These are phyloP conservation scores for Niebla homalea DNA, from an alignment of 495 filamentous ascomycete genomes.

Conservation along the genomic window DNA sequence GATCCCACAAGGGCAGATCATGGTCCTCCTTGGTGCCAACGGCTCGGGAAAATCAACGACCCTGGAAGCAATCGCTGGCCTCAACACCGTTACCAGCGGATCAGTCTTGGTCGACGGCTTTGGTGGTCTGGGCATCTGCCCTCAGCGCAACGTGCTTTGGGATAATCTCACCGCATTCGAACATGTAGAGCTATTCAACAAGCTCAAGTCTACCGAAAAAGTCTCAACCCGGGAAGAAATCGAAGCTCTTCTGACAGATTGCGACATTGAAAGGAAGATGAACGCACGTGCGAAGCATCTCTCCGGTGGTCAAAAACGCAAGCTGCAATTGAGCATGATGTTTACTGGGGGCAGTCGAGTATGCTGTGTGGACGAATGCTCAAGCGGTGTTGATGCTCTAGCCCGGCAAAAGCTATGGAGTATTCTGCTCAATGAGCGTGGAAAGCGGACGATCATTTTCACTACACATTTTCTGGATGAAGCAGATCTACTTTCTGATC, in stretches of 20 bases:
- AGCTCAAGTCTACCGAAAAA: conserved; percentile 48
- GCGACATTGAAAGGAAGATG: conserved; percentile 59
- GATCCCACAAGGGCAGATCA: conserved; percentile 61
- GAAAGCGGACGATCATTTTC: conserved; percentile 62
- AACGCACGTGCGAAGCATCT: conserved; percentile 53
- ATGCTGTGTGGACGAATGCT: conserved; percentile 83
- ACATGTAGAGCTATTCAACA: conserved; percentile 67
- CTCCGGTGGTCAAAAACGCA: conserved; percentile 80
- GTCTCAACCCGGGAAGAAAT: conserved; percentile 41
- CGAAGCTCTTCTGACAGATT: conserved; percentile 42
- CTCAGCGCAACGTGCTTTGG: conserved; percentile 86
- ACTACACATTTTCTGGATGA: conserved; percentile 81
- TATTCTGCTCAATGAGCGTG: conserved; percentile 68
- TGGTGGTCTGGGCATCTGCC: conserved; percentile 73
- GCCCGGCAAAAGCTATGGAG: conserved; percentile 79
- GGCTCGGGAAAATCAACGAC: conserved; percentile 81
- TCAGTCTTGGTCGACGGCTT: conserved; percentile 56
- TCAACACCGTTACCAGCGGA: conserved; percentile 56
- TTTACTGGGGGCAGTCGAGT: conserved; percentile 72
- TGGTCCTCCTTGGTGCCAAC: conserved; percentile 73
- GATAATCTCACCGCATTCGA: conserved; percentile 68
- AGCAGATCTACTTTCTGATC: conserved; percentile 61
- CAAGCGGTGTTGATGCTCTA: conserved; percentile 68
- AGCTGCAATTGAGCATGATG: conserved; percentile 90
- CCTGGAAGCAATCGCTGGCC: conserved; percentile 70